Evolutionary conservation across 768 basidiomycete genomes (phyloP), one percentile per base, ranked within the genome.

Genomic region (Hydnomerulius pinastri): DNA sequence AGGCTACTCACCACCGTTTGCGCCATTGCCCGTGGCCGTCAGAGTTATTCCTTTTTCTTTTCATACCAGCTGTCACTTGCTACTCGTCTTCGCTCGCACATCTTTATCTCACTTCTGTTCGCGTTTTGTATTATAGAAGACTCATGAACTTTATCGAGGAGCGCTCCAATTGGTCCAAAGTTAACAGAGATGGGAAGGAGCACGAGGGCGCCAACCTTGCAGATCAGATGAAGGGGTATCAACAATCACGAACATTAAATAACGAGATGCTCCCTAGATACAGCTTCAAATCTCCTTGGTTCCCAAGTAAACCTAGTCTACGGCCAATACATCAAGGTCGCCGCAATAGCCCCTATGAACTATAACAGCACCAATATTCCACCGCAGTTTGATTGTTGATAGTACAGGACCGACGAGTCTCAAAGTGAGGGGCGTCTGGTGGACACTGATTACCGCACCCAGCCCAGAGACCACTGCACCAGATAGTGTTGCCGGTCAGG

Each of bases 121-220:
- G 53, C 53, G 52, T 54, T 64, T 60, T 68, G 66, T 70, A 68
- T 64, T 55, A 55, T 68, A 70, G 55, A 56, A 51, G 30, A 28
- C 21, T 6, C 53, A 47, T 50, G 32, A 61, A 60, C 51, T 49
- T 25, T 47, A 52, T 50, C 43, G 21, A 48, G 32, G 27, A 39
- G 23, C 29, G n/a, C n/a, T n/a, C n/a, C n/a, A n/a, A n/a, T n/a
- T n/a, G n/a, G n/a, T n/a, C n/a, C n/a, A n/a, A n/a, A n/a, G n/a
- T n/a, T n/a, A n/a, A n/a, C n/a, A n/a, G n/a, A n/a, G n/a, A n/a
- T n/a, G n/a, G n/a, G n/a, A n/a, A n/a, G n/a, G n/a, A n/a, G n/a
- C n/a, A n/a, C n/a, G n/a, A n/a, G n/a, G n/a, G n/a, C n/a, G n/a
- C n/a, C n/a, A n/a, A 32, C 43, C 28, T 43, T 44, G 43, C 21